Conservation (phyloP, 371 early-diverging fungal species). For the Mucor racemosus region DNA sequence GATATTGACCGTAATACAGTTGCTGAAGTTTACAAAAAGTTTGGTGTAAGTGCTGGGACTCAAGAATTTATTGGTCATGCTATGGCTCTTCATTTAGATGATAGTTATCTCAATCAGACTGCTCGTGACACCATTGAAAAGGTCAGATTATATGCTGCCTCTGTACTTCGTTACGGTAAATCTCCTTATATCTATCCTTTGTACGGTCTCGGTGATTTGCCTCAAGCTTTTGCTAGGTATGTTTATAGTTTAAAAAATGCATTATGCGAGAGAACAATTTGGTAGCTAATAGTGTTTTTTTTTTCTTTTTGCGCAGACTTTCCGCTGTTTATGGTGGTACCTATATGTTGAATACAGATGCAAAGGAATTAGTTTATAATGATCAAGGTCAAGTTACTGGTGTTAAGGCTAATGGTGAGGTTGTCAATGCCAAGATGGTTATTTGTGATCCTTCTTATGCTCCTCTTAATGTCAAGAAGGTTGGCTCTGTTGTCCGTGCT, state of each 20-base stretch:
- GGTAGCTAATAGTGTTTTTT: too few relatives aligned
- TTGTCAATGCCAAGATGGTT: slow-evolving; percentile 81
- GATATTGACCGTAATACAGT: slow-evolving; percentile 81
- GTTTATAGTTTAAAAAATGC: slow-evolving; percentile 9
- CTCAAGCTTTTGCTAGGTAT: slow-evolving; percentile 98
- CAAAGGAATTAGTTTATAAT: slow-evolving; percentile 85
- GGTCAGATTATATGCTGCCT: slow-evolving; percentile 92
- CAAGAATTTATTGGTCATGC: slow-evolving; percentile 98
- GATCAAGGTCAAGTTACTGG: slow-evolving; percentile 85
- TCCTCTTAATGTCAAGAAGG: slow-evolving; percentile 71
- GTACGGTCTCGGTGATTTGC: slow-evolving; percentile 99
- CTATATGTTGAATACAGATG: slow-evolving; percentile 93
- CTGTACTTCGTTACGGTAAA: slow-evolving; percentile 94
- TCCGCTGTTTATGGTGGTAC: slow-evolving; percentile 98
- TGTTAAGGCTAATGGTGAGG: slow-evolving; percentile 87
- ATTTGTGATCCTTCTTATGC: slow-evolving; percentile 98
- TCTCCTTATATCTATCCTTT: slow-evolving; percentile 99
- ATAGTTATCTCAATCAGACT: slow-evolving; percentile 84
- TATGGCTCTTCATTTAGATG: slow-evolving; percentile 96
- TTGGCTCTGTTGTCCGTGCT: slow-evolving; percentile 90
- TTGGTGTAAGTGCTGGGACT: slow-evolving; percentile 92
- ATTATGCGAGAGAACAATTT: too few relatives aligned
- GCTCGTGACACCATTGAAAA: slow-evolving; percentile 95
- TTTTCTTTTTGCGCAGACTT: slow-evolving; percentile 48
- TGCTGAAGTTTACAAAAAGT: slow-evolving; percentile 88